Conservation (phyloP, 2,329 filamentous ascomycete species). For the Apiospora hydei region DNA sequence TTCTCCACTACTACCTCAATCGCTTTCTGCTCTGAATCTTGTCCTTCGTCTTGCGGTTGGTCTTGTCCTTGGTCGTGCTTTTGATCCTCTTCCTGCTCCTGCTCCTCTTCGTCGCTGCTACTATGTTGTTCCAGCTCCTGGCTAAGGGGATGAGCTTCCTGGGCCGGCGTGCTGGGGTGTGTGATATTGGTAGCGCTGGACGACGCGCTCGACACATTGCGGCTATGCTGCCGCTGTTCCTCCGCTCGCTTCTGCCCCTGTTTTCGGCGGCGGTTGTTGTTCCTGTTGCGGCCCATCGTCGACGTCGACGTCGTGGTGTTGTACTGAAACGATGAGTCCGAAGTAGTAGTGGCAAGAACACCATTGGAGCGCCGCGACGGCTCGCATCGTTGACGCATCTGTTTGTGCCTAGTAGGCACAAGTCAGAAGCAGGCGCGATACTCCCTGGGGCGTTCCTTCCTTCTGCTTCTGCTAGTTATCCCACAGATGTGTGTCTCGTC, state of each 20-base stretch:
- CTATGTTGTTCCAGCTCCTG: neutral
- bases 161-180: neutral
- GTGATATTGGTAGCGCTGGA: neutral
- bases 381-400: neutral
- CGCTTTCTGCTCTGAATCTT: too few relatives aligned
- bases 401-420: neutral
- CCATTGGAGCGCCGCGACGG: neutral
- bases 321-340: neutral
- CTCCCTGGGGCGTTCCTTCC: neutral
- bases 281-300: neutral
- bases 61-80: too few relatives aligned
- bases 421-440: neutral
- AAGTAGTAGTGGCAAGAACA: neutral
- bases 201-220: neutral
- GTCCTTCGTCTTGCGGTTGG: too few relatives aligned
- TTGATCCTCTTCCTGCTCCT: neutral
- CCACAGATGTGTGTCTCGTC: neutral
- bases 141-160: neutral
- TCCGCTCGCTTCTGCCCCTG: neutral
- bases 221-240: neutral
- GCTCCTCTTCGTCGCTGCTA: neutral
- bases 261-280: neutral
- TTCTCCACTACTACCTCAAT: too few relatives aligned
- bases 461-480: neutral
- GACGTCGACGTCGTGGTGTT: neutral